A percentile compares a stretch with the other conserved stretches of the same genome.
Conservation (phyloP, 148 eudicot genomes). For the Nyssa sinensis region DNA sequence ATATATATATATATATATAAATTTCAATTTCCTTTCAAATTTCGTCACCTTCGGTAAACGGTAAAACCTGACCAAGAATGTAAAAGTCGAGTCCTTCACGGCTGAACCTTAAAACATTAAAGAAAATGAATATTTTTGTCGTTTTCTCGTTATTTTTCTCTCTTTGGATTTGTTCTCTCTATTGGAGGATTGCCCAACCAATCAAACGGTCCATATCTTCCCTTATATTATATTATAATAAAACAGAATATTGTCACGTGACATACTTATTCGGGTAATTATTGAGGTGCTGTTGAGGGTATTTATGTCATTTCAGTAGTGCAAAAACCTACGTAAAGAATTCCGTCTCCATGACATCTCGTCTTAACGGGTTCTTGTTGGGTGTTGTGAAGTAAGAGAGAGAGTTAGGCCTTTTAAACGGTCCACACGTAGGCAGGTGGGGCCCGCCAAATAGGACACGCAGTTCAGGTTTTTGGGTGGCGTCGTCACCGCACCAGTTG, state of each 20-base stretch:
- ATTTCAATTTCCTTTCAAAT: too few relatives aligned
- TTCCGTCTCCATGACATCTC: too few relatives aligned
- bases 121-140: constrained; percentile 16
- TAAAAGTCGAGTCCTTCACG: constrained; percentile 23
- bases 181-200: neutral
- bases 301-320: neutral
- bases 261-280: neutral
- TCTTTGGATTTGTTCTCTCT: neutral
- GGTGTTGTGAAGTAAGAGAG: neutral
- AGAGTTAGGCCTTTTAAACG: neutral
- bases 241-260: constrained; percentile 1
- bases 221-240: neutral
- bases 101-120: constrained; percentile 25
- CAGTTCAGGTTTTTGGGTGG: constrained; percentile 10
- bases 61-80: neutral
- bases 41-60: too few relatives aligned
- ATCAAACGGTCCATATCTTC: neutral
- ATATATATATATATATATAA: too few relatives aligned
- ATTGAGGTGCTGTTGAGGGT: neutral
- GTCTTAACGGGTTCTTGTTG: neutral
- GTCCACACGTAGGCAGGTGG: neutral
- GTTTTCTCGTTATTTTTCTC: neutral
- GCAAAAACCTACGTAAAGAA: neutral
- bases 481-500: constrained; percentile 3
- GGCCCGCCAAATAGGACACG: neutral